These are phyloP conservation scores for Panellus pusillus DNA, from an alignment of 768 basidiomycete species.

Conservation along the genomic window DNA sequence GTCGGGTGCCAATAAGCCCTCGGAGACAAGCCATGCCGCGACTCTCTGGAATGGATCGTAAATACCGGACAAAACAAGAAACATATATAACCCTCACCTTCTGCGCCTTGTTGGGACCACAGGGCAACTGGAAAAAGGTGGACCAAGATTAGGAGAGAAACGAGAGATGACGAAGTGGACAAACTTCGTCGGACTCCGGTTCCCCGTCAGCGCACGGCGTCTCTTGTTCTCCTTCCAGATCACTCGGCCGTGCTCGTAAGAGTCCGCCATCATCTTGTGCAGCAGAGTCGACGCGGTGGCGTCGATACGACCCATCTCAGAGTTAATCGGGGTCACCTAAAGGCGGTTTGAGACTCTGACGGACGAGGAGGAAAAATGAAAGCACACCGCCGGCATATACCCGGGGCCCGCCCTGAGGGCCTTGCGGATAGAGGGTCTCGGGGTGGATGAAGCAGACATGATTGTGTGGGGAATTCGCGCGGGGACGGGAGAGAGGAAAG, in stretches of 20 bases:
- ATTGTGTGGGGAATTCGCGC: too few relatives aligned
- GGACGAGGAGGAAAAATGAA: too few relatives aligned
- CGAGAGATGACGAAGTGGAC: background rate
- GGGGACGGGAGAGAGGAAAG: too few relatives aligned
- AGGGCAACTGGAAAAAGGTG: background rate
- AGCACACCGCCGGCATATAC: too few relatives aligned
- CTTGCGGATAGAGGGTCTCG: too few relatives aligned
- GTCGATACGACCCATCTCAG: slow-evolving; percentile 14
- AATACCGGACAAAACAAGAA: background rate
- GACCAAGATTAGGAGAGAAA: background rate
- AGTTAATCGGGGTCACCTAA: background rate
- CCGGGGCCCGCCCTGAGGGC: too few relatives aligned
- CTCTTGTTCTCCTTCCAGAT: slow-evolving; percentile 16
- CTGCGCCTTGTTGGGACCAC: slow-evolving; percentile 12
- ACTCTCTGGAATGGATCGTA: background rate
- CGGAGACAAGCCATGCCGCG: slow-evolving; percentile 5
- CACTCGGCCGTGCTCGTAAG: slow-evolving; percentile 10
- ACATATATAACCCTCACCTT: background rate
- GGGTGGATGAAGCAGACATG: too few relatives aligned
- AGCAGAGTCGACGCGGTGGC: slow-evolving; percentile 11
- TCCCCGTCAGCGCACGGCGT: slow-evolving; percentile 9
- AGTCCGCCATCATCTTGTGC: slow-evolving; percentile 20
- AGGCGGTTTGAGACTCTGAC: too few relatives aligned
- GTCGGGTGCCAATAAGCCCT: slow-evolving; percentile 5
- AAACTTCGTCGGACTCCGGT: slow-evolving; percentile 1